Base-by-base conservation (phyloP, 352 stramenopile species). In the Globisporangium alternatum region DNA sequence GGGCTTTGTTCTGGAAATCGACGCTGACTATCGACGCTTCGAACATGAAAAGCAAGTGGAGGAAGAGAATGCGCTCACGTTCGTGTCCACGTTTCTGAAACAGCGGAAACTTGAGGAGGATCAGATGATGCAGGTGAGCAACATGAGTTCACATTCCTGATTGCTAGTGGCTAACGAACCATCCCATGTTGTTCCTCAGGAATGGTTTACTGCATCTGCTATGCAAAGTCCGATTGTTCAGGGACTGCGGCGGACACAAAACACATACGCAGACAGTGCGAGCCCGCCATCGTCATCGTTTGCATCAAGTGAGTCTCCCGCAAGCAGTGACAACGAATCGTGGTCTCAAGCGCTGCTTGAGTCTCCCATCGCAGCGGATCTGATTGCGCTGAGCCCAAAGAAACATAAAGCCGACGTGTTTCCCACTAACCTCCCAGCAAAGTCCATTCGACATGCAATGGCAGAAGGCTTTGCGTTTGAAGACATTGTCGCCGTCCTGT, bases 401-500 rank as follows among this genome's bases (percentile, higher is more conserved):
- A 84, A 84, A 45, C 68, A 22, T 10, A 78, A 80, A 43, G 62
- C 58, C 9, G 79, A 86, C 8, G 49, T 86, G 6, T 86, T 91
- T 62, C 82, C 78, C 0, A 44, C 70, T 7, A 71, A 89, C 58
- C 74, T 89, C 12, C 75, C 80, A 13, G 44, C 78, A 1, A 64
- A 76, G 21, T 62, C 80, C 0, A 81, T 91, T 65, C 78, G 82
- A 2, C 66, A 76, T 44, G 77, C 77, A 25, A 76, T 83, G 17
- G 78, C 72, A 5, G 77, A 81, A 60, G 82, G 82, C 2, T 91
- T 86, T 51, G 35, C 41, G 0, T 17, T 89, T 12, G 56, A 76
- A 10, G 80, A 89, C 8, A 75, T 78, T 1, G 49, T 89, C 17
- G 73, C 80, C 44, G 73, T 89, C 19, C 84, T 89, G 82, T 91